These are phyloP conservation scores for Penicillium decumbens DNA, from an alignment of 2,329 filamentous ascomycete species.

Conservation along the genomic window DNA sequence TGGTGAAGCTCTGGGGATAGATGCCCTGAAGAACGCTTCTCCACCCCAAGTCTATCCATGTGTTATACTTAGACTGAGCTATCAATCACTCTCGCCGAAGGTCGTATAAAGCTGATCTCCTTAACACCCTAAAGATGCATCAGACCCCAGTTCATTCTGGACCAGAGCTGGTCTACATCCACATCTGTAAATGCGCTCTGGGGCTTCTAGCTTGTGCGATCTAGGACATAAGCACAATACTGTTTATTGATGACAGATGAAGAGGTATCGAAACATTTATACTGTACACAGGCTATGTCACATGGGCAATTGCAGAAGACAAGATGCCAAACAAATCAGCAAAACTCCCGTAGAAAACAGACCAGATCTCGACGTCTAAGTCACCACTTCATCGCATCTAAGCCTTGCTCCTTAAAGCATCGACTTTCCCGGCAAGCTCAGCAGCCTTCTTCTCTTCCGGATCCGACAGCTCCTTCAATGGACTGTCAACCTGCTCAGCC, in stretches of 20 bases:
- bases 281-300: slow-evolving; percentile 30
- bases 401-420: slow-evolving; percentile 1
- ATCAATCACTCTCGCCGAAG: background rate
- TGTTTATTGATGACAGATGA: background rate
- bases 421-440: slow-evolving; percentile 4
- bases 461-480: background rate
- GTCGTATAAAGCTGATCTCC: background rate
- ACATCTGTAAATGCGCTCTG: background rate
- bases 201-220: background rate
- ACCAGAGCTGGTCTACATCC: background rate
- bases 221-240: background rate
- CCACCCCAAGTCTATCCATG: background rate
- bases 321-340: slow-evolving; percentile 17
- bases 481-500: background rate
- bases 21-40: background rate
- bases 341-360: slow-evolving; percentile 17
- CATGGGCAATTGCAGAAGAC: slow-evolving; percentile 18
- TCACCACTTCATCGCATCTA: background rate
- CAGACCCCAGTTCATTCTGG: background rate
- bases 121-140: background rate
- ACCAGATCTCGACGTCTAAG: background rate
- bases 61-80: background rate
- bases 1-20: background rate
- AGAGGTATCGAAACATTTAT: slow-evolving; percentile 24
- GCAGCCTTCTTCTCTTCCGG: slow-evolving; percentile 14